Percentiles rank a stretch among this genome's conserved stretches.
These are phyloP conservation scores for Mycena galopus DNA, from an alignment of 768 basidiomycete species.

Conservation along the genomic window DNA sequence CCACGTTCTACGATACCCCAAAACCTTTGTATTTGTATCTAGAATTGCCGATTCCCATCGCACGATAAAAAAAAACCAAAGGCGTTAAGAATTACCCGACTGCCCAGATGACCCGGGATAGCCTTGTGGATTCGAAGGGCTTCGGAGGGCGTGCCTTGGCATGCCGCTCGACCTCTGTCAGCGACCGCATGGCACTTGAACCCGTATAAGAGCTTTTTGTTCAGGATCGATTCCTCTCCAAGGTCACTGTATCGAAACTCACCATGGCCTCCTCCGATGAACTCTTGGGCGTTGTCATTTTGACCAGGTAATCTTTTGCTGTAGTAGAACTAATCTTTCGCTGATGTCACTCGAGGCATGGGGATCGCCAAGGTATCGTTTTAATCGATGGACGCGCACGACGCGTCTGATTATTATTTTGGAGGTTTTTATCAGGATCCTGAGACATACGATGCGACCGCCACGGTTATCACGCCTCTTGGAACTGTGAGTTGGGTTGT, in stretches of 20 bases:
- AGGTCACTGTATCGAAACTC: not conserved
- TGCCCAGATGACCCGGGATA: not conserved
- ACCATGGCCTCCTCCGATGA: constrained; percentile 43
- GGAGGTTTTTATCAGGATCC: constrained; percentile 77
- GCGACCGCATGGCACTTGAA: not conserved
- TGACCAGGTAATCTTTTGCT: constrained; percentile 39
- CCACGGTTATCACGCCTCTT: constrained; percentile 75
- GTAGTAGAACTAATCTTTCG: not conserved
- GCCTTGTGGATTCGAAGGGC: not conserved
- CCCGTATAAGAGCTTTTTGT: not conserved
- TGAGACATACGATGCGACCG: constrained; percentile 65
- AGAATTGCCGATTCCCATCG: not conserved
- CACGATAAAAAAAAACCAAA: not conserved
- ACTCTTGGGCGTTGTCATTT: constrained; percentile 68
- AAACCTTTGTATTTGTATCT: not conserved
- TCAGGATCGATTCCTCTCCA: not conserved
- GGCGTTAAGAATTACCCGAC: not conserved
- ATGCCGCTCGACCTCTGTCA: no score
- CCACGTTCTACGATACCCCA: not conserved
- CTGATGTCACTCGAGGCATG: constrained; percentile 58
- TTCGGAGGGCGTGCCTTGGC: no score
- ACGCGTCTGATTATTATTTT: not conserved
- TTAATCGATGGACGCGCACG: constrained; percentile 5
- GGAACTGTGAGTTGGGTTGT: constrained; percentile 64
- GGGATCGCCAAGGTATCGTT: constrained; percentile 63